Base-by-base conservation (phyloP, 2,329 filamentous ascomycete genomes). In the Leptographium radiaticola region DNA sequence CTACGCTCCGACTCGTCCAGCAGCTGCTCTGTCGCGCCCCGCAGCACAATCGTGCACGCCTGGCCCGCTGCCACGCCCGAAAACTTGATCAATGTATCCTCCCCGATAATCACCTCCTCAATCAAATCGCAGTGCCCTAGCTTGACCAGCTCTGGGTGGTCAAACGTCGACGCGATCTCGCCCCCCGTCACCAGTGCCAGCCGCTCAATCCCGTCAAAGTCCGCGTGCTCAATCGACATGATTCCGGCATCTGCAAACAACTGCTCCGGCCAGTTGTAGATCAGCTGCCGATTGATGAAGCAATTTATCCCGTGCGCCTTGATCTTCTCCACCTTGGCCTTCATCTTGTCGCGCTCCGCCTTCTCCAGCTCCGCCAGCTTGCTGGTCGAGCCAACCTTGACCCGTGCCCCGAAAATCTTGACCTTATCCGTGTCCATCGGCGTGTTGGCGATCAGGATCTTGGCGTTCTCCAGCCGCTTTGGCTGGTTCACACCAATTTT, bases 181-280 rank as follows among this genome's bases (percentile, higher is more conserved):
- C 91, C 93, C 58, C 93, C 93, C 7, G 93, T 98, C 46, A 98
- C 93, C 51, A 98, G 77, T 11, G 93, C 91, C 62, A 98, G 72
- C 45, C 93, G 82, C 76, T 98, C 93, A 61, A 98, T 94, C 59
- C 93, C 93, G 67, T 98, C 93, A 66, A 98, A 98, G 72, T 98
- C 93, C 60, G 93, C 93, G 69, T 98, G 93, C 75, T 98, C 93
- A 62, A 98, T 98, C 33, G 89, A 95, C 77, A 95, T 87, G 71
- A 98, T 97, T 58, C 93, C 93, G 9, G 90, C 91, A 68, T 98
- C 93, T 39, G 91, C 89, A 66, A 98, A 98, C 48, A 98, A 84
- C 73, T 98, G 93, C 72, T 98, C 93, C 7, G 93, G 93, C 93
- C 93, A 98, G 78, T 98, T 98, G 79, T 98, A 98, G 73, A 98